A percentile compares a stretch with the other conserved stretches of the same genome.
phyloP scores from a whole-genome alignment of 257 asterid species.

The Solanum bulbocastanum region DNA sequence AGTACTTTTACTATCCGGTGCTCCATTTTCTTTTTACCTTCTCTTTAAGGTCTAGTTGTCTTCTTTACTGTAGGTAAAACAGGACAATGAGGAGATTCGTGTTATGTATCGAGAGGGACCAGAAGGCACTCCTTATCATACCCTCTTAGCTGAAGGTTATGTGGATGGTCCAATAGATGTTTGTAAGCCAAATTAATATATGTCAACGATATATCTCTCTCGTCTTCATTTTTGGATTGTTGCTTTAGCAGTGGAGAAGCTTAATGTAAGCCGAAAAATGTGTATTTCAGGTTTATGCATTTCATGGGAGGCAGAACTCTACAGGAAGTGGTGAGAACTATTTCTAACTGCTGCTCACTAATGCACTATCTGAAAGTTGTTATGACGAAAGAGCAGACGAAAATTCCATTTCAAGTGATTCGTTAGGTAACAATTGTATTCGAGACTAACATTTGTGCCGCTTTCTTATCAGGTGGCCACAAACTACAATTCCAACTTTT shows the following conservation, averaged over 20 bases:
- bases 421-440: neutral
- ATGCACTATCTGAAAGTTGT: neutral
- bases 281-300: conserved; percentile 59
- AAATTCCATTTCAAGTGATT: neutral
- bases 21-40: neutral
- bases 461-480: conserved; percentile 79
- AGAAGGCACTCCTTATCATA: conserved; percentile 76
- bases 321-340: conserved; percentile 43
- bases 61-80: conserved; percentile 38
- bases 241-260: neutral
- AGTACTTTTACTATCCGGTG: neutral
- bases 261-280: neutral
- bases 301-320: conserved; percentile 68
- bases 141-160: conserved; percentile 77
- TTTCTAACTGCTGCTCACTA: neutral
- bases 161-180: conserved; percentile 88
- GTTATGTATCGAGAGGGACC: conserved; percentile 93
- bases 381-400: neutral
- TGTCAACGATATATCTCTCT: neutral
- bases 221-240: neutral
- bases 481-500: conserved; percentile 59
- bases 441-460: neutral
- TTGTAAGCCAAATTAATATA: conserved; percentile 46
- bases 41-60: neutral
- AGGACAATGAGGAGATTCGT: conserved; percentile 79